Conservation (phyloP, 1,139 yeast genomes). For the Yamadazyma atmosphaerica region DNA sequence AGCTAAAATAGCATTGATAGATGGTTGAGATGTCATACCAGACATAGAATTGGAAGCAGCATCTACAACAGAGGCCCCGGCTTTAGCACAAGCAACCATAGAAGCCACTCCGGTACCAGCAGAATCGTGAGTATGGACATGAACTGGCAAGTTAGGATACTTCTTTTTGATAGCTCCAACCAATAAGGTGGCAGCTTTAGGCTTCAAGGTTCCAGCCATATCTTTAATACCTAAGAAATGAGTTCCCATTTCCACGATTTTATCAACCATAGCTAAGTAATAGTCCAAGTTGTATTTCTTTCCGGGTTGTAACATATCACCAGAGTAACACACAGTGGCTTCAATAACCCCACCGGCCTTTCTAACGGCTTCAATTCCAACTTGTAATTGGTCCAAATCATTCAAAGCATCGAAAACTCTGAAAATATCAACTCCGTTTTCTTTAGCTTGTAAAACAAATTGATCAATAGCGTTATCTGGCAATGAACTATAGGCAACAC, state of each 20-base stretch:
- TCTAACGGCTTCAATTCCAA: constrained; percentile 96
- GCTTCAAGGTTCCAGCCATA: constrained; percentile 99
- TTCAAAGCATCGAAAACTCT: constrained; percentile 97
- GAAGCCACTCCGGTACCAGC: constrained; percentile 99
- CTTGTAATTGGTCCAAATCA: constrained; percentile 93
- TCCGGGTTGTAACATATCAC: constrained; percentile 94
- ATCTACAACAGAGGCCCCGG: constrained; percentile 98
- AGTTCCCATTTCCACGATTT: constrained; percentile 91
- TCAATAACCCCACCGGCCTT: constrained; percentile 99
- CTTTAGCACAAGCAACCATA: constrained; percentile 89
- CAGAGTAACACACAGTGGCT: constrained; percentile 97
- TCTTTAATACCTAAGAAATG: constrained; percentile 97
- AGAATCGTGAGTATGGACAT: constrained; percentile 98
- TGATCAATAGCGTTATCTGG: constrained; percentile 99
- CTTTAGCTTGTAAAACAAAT: constrained; percentile 91
- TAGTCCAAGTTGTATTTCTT: constrained; percentile 94
- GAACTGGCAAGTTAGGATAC: constrained; percentile 94
- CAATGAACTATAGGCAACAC: constrained; percentile 95
- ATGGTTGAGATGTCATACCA: constrained; percentile 98
- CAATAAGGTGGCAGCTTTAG: constrained; percentile 83
- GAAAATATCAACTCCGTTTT: constrained; percentile 94
- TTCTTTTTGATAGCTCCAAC: constrained; percentile 78
- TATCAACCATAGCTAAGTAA: constrained; percentile 78
- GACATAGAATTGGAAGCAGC: constrained; percentile 97
- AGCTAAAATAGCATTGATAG: constrained; percentile 88